A percentile compares a stretch with the other conserved stretches of the same genome.
Evolutionary conservation across 2,329 filamentous ascomycete species (phyloP).

Genomic region (Aspergillus aculeatus): DNA sequence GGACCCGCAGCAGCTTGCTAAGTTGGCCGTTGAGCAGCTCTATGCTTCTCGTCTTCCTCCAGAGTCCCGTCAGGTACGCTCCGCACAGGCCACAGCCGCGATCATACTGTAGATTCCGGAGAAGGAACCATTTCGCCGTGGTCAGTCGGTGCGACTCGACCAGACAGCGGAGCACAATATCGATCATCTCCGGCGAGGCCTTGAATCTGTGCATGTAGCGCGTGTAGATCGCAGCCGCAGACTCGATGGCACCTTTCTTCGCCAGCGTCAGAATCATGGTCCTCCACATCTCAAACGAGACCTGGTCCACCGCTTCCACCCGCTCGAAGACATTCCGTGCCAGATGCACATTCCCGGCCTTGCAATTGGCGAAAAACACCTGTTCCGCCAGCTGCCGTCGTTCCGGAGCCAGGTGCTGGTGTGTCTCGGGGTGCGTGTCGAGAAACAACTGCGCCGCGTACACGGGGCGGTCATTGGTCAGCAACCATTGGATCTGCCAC

Average conservation of each 20-base stretch:
- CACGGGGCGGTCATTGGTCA: conserved; percentile 30
- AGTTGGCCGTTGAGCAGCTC: conserved; percentile 37
- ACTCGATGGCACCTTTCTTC: conserved; percentile 38
- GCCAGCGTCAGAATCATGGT: conserved; percentile 37
- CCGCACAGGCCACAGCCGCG: conserved; percentile 36
- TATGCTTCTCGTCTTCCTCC: conserved; percentile 41
- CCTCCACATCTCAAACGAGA: conserved; percentile 38
- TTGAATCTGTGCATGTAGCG: conserved; percentile 27
- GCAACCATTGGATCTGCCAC: conserved; percentile 25
- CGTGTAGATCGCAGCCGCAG: conserved; percentile 35
- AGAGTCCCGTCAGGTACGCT: conserved; percentile 38
- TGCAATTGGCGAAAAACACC: conserved; percentile 38
- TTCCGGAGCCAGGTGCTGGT: conserved; percentile 25
- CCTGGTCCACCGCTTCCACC: conserved; percentile 31
- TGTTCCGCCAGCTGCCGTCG: conserved; percentile 31
- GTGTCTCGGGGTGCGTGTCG: conserved; percentile 21
- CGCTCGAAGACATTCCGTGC: conserved; percentile 39
- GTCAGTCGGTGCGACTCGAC: conserved; percentile 39
- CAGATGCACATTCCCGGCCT: conserved; percentile 37
- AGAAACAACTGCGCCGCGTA: conserved; percentile 40
- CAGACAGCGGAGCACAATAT: conserved; percentile 37
- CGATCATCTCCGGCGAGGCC: conserved; percentile 32
- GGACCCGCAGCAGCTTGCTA: conserved; percentile 27
- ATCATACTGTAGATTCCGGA: conserved; percentile 33
- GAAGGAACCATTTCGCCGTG: conserved; percentile 38